A percentile compares a stretch with the other conserved stretches of the same genome.
These are phyloP conservation scores for Leccinum obscurum DNA, from an alignment of 768 basidiomycete genomes.

Conservation along the genomic window DNA sequence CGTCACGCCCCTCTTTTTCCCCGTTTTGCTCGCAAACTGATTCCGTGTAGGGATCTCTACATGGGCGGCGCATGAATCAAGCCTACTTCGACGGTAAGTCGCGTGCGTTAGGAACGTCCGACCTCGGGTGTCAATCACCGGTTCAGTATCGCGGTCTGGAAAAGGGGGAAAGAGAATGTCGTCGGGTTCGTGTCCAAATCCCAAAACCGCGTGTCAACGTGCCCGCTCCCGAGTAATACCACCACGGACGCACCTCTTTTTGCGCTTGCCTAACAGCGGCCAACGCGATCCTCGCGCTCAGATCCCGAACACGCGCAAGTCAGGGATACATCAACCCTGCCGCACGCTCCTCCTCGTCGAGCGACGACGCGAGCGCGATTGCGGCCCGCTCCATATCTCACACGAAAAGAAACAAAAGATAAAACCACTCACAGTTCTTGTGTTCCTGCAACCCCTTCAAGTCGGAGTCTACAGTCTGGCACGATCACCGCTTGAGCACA, in stretches of 20 bases:
- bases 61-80: constrained; percentile 69
- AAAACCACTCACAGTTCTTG: constrained; percentile 56
- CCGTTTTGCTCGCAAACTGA: constrained; percentile 1
- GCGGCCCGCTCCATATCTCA: constrained; percentile 41
- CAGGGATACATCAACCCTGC: constrained; percentile 68
- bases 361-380: constrained; percentile 57
- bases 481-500: constrained; percentile 14
- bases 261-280: constrained; percentile 66
- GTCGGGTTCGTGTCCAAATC: constrained; percentile 43
- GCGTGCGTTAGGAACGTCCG: not conserved
- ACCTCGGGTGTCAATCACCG: constrained; percentile 79
- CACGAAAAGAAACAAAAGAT: not conserved
- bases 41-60: constrained; percentile 53
- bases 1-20: constrained; percentile 18
- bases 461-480: constrained; percentile 64
- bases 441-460: constrained; percentile 70
- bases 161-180: constrained; percentile 10
- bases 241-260: constrained; percentile 46
- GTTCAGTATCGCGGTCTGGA: constrained; percentile 75
- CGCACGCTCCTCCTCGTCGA: constrained; percentile 54
- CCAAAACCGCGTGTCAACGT: constrained; percentile 3
- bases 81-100: constrained; percentile 44
- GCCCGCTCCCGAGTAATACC: not conserved
- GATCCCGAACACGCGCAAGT: constrained; percentile 61
- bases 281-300: constrained; percentile 60